A percentile compares a stretch with the other conserved stretches of the same genome.
phyloP scores from a whole-genome alignment of 306 rosid species.

The Rosa chinensis region DNA sequence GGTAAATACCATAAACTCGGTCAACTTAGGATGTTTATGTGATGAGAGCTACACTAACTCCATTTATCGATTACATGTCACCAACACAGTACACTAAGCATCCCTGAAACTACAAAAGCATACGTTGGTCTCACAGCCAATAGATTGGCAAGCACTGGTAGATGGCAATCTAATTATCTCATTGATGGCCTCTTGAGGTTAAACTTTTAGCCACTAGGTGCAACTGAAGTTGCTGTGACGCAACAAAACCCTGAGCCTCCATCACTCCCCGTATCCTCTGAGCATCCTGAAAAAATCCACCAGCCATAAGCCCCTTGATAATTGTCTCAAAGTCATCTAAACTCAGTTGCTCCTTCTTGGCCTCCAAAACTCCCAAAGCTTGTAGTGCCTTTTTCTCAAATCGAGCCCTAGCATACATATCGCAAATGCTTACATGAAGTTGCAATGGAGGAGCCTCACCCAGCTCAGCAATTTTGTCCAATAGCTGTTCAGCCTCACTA shows the following conservation, averaged over 20 bases:
- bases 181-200: constrained; percentile 10
- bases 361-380: constrained; percentile 66
- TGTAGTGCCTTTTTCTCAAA: constrained; percentile 80
- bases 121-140: constrained; percentile 20
- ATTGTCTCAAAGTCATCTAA: constrained; percentile 60
- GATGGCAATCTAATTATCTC: constrained; percentile 42
- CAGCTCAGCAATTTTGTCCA: constrained; percentile 61
- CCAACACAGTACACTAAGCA: not conserved
- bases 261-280: constrained; percentile 46
- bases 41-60: constrained; percentile 12
- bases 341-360: constrained; percentile 62
- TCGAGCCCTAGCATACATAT: constrained; percentile 72
- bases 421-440: constrained; percentile 76
- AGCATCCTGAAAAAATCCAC: constrained; percentile 70
- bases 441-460: constrained; percentile 76
- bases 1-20: not conserved
- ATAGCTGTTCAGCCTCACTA: constrained; percentile 74
- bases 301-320: constrained; percentile 45
- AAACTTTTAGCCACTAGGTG: constrained; percentile 26
- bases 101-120: constrained; percentile 16
- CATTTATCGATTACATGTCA: constrained; percentile 12
- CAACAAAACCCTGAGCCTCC: constrained; percentile 66
- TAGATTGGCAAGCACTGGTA: constrained; percentile 17
- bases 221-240: constrained; percentile 24
- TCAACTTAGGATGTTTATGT: not conserved